A percentile compares a stretch with the other conserved stretches of the same genome.
phyloP scores from a whole-genome alignment of 1,284 basidiomycete species.

The Schizophyllum commune region DNA sequence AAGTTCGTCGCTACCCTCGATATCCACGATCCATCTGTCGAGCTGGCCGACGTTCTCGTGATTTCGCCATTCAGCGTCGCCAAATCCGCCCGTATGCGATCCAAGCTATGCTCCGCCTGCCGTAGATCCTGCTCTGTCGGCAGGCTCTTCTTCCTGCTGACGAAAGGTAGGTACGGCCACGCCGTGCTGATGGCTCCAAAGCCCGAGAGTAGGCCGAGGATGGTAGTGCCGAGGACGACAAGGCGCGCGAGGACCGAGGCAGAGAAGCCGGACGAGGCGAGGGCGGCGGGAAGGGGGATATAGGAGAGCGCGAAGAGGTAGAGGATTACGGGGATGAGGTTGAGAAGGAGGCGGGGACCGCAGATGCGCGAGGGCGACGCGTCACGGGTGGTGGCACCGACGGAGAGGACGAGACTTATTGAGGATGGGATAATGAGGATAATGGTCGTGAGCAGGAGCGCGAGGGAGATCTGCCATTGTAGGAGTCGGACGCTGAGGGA shows the following conservation, averaged over 20 bases:
- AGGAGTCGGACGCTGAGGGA: constrained; percentile 45
- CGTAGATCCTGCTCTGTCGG: constrained; percentile 44
- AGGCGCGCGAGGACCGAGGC: constrained; percentile 49
- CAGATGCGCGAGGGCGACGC: constrained; percentile 10
- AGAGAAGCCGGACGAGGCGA: constrained; percentile 33
- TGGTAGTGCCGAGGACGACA: constrained; percentile 66
- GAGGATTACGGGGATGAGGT: constrained; percentile 41
- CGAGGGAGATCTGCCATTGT: constrained; percentile 59
- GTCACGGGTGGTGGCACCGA: constrained; percentile 15
- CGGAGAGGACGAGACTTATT: constrained; percentile 49
- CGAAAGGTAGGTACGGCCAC: constrained; percentile 38
- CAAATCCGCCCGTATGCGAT: constrained; percentile 46
- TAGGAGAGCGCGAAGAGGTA: constrained; percentile 56
- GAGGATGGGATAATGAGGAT: constrained; percentile 55
- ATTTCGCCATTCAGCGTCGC: constrained; percentile 4
- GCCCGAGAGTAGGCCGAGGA: constrained; percentile 66
- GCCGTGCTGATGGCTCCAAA: constrained; percentile 65
- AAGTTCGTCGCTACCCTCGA: constrained; percentile 40
- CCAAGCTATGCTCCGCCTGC: constrained; percentile 40
- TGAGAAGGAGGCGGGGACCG: constrained; percentile 31
- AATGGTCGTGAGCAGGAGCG: constrained; percentile 45
- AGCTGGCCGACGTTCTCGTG: background rate
- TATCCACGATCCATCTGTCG: constrained; percentile 32
- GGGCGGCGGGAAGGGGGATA: constrained; percentile 53
- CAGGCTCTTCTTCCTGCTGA: constrained; percentile 9